Percentiles rank a stretch among this genome's conserved stretches.
phyloP scores from a whole-genome alignment of 345 rosid species.

The Heritiera littoralis region DNA sequence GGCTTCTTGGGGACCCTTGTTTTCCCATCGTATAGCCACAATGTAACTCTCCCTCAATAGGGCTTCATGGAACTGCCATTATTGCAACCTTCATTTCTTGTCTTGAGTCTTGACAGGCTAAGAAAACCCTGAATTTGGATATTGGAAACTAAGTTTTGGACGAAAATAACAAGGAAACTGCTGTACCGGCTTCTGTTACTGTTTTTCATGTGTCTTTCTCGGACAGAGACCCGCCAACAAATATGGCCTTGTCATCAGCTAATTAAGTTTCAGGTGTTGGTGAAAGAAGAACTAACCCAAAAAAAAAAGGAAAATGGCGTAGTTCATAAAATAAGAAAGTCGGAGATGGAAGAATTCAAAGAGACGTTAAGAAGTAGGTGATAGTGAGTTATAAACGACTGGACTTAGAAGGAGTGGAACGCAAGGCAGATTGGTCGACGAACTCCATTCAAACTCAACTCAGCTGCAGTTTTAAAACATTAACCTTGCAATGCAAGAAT shows the following conservation, averaged over 20 bases:
- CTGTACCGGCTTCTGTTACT: not conserved
- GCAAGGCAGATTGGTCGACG: conserved; percentile 42
- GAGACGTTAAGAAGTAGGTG: conserved; percentile 57
- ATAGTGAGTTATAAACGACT: conserved; percentile 24
- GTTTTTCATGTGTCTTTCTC: not conserved
- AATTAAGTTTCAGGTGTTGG: conserved; percentile 36
- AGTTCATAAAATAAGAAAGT: conserved; percentile 26
- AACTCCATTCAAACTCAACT: not conserved
- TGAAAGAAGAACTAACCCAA: conserved; percentile 23
- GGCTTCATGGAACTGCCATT: not conserved
- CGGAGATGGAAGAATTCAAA: conserved; percentile 39
- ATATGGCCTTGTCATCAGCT: conserved; percentile 24
- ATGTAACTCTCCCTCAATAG: conserved; percentile 24
- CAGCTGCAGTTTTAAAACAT: conserved; percentile 31
- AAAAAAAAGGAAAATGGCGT: not conserved
- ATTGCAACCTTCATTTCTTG: not conserved
- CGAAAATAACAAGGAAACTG: conserved; percentile 11
- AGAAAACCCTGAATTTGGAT: not conserved
- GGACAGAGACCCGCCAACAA: conserved; percentile 44
- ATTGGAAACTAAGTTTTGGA: not conserved
- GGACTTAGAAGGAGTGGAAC: conserved; percentile 43
- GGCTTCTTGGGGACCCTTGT: conserved; percentile 38
- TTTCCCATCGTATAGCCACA: conserved; percentile 43
- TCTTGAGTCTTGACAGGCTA: not conserved
- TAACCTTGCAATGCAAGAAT: conserved; percentile 45